These are phyloP conservation scores for Podaxis carcinomalis DNA, from an alignment of 768 basidiomycete species.

Conservation along the genomic window DNA sequence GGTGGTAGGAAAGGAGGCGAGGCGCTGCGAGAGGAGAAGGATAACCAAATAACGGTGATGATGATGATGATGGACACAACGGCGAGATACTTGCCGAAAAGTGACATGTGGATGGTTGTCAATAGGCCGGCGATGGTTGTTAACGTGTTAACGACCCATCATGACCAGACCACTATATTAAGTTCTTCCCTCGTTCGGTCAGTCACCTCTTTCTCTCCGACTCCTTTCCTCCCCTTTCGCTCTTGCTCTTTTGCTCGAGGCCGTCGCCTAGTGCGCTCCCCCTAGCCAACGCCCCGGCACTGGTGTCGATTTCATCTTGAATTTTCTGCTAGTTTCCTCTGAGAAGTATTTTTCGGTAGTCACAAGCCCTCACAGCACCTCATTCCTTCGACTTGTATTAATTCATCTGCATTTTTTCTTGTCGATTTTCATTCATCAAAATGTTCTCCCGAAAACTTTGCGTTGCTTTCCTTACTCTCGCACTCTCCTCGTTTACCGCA, in stretches of 20 bases:
- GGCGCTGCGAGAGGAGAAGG: background rate
- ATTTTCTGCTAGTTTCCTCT: conserved; percentile 1
- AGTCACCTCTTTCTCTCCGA: conserved; percentile 11
- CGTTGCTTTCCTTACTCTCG: conserved; percentile 35
- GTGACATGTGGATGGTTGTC: conserved; percentile 9
- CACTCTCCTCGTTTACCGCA: conserved; percentile 27
- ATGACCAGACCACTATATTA: conserved; percentile 2
- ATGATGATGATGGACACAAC: background rate
- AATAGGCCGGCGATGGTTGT: conserved; percentile 3
- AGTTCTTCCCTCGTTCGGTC: too few relatives aligned
- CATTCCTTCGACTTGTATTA: conserved; percentile 4
- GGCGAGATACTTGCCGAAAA: background rate
- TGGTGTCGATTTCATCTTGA: conserved; percentile 37
- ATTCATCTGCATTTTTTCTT: conserved; percentile 9
- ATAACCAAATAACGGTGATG: background rate
- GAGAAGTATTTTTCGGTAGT: conserved; percentile 19
- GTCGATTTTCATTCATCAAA: conserved; percentile 15
- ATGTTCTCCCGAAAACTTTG: conserved; percentile 38
- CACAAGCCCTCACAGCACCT: conserved; percentile 15
- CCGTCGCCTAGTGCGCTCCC: conserved; percentile 37
- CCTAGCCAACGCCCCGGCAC: conserved; percentile 38
- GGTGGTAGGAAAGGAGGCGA: background rate
- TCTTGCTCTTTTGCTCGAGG: conserved; percentile 17
- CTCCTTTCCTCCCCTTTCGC: conserved; percentile 9
- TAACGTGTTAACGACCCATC: background rate